Evolutionary conservation across 345 rosid genomes (phyloP).

Genomic region (Salix caprea): DNA sequence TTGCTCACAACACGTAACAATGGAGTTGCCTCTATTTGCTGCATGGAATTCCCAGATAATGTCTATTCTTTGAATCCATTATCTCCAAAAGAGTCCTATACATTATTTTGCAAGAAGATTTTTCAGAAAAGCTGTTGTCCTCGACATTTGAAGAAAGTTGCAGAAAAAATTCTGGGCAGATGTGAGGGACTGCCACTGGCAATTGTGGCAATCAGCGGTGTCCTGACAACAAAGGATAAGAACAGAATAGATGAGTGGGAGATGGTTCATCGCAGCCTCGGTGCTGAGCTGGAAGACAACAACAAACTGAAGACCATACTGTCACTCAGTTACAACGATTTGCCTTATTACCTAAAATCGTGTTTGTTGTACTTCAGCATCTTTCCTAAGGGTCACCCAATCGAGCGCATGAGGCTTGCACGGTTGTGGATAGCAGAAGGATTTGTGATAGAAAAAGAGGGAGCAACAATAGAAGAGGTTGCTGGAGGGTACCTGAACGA

Average conservation of each 20-base stretch:
- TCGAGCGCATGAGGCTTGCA: not conserved
- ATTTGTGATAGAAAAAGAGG: not conserved
- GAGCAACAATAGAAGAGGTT: not conserved
- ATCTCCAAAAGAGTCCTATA: constrained; percentile 7
- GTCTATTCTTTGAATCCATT: constrained; percentile 16
- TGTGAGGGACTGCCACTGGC: constrained; percentile 30
- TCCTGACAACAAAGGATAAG: not conserved
- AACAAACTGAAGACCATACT: not conserved
- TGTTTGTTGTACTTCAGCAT: constrained; percentile 1
- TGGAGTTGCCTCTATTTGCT: constrained; percentile 13
- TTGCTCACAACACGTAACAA: constrained; percentile 25
- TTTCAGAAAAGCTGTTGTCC: constrained; percentile 13
- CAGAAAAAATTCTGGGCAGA: constrained; percentile 5
- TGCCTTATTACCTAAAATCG: constrained; percentile 1
- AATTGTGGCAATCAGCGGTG: constrained; percentile 28
- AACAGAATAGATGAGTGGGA: constrained; percentile 8
- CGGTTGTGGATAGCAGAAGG: constrained; percentile 13
- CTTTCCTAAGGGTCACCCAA: not conserved
- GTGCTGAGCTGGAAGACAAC: constrained; percentile 1
- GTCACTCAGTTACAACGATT: constrained; percentile 8
- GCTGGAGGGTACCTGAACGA: not conserved
- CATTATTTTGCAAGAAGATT: constrained; percentile 22
- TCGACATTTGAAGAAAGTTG: constrained; percentile 11
- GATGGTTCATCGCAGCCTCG: not conserved
- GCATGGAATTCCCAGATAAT: constrained; percentile 6